Conservation (phyloP, 306 rosid genomes). For the Morella rubra region DNA sequence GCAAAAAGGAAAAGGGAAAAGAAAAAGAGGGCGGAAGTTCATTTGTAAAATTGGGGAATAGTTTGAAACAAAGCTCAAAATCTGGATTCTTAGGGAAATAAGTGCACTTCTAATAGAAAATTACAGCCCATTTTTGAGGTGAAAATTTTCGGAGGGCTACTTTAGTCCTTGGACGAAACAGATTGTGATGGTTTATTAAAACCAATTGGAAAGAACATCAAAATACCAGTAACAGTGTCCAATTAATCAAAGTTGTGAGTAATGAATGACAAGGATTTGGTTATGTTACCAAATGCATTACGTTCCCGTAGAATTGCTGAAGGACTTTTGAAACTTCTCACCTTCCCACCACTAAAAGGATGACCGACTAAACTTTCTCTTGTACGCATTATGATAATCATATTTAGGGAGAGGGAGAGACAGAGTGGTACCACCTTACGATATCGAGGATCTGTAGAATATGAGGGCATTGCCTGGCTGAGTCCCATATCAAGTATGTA, state of each 20-base stretch:
- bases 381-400: neutral
- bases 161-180: neutral
- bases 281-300: neutral
- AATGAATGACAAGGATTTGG: neutral
- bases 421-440: neutral
- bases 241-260: neutral
- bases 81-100: neutral
- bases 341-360: neutral
- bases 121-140: neutral
- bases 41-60: neutral
- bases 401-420: neutral
- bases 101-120: neutral
- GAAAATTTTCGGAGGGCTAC: neutral
- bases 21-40: neutral
- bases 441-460: neutral
- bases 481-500: neutral
- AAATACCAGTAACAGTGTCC: neutral
- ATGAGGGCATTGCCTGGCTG: neutral
- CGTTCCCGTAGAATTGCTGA: neutral
- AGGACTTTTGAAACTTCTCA: neutral
- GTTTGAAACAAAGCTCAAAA: neutral
- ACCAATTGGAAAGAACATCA: neutral
- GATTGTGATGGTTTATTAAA: neutral
- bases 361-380: neutral
- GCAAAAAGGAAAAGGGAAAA: too few species aligned